Conservation (phyloP, 805 yeast species). For the Hyphopichia homilentoma region DNA sequence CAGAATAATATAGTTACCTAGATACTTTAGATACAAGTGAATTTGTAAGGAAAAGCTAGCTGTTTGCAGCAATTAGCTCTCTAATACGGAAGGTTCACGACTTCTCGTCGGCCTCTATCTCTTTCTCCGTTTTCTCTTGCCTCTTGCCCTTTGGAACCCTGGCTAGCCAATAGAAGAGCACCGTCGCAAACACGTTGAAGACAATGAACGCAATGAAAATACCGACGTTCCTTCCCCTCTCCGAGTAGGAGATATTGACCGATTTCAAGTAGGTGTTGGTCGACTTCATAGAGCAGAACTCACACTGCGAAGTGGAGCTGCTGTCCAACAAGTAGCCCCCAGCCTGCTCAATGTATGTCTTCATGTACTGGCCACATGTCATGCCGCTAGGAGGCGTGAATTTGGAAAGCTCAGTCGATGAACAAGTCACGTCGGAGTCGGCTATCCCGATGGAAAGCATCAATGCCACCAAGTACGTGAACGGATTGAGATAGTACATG, state of each 20-base stretch:
- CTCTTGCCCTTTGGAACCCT: slow-evolving; percentile 60
- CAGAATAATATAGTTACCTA: too few species aligned
- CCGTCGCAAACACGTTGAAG: slow-evolving; percentile 20
- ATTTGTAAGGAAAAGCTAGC: too few species aligned
- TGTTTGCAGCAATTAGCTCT: too few species aligned
- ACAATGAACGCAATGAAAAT: slow-evolving; percentile 22
- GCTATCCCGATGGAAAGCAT: slow-evolving; percentile 28
- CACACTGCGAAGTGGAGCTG: slow-evolving; percentile 14
- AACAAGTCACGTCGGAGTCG: slow-evolving; percentile 20
- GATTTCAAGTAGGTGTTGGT: slow-evolving; percentile 25
- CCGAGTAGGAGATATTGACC: slow-evolving; percentile 16
- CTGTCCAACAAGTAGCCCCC: slow-evolving; percentile 20
- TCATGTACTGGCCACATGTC: slow-evolving; percentile 30
- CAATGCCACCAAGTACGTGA: slow-evolving; percentile 30
- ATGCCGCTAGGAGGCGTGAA: slow-evolving; percentile 21
- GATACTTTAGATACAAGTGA: too few species aligned
- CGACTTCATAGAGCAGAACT: slow-evolving; percentile 19
- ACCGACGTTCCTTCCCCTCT: slow-evolving; percentile 27
- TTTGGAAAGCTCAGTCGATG: slow-evolving; percentile 16
- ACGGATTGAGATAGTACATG: slow-evolving; percentile 34
- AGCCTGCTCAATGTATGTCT: slow-evolving; percentile 16
- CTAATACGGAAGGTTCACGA: too few species aligned
- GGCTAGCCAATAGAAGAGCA: slow-evolving; percentile 47
- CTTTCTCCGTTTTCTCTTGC: too few species aligned
- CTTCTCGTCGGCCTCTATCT: too few species aligned